phyloP scores from a whole-genome alignment of 2,329 filamentous ascomycete species.

The Diaporthe caulivora region DNA sequence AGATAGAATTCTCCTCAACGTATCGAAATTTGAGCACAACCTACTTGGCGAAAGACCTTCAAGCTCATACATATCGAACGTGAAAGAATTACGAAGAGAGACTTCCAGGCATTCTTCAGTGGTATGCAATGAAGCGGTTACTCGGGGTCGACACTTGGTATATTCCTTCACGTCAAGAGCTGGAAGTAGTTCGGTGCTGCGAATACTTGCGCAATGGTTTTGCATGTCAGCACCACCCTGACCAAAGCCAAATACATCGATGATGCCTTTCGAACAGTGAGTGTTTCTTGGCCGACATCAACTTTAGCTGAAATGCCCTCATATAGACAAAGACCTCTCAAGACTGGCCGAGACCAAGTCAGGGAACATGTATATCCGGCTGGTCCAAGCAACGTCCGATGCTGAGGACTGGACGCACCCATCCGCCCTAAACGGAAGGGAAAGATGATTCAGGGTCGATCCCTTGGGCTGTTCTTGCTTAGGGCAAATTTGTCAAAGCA shows the following conservation, averaged over 20 bases:
- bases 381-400: neutral
- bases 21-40: neutral
- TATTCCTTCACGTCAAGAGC: neutral
- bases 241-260: too few relatives aligned
- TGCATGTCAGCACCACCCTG: neutral
- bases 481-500: neutral
- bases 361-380: neutral
- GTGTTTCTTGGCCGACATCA: neutral
- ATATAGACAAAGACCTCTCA: neutral
- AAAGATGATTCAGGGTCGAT: neutral
- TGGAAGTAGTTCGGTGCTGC: neutral
- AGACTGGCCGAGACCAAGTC: too few relatives aligned
- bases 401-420: neutral
- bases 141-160: neutral
- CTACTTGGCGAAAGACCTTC: neutral
- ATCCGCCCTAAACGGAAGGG: neutral
- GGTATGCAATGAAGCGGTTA: too few relatives aligned
- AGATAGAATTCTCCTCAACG: neutral
- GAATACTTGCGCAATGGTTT: neutral
- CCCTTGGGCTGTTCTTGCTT: neutral
- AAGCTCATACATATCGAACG: neutral
- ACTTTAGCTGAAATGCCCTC: neutral
- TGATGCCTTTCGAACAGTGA: neutral
- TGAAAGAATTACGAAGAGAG: neutral
- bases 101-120: neutral